These are phyloP conservation scores for Solanum aculeatissimum DNA, from an alignment of 305 asterid species.

Conservation along the genomic window DNA sequence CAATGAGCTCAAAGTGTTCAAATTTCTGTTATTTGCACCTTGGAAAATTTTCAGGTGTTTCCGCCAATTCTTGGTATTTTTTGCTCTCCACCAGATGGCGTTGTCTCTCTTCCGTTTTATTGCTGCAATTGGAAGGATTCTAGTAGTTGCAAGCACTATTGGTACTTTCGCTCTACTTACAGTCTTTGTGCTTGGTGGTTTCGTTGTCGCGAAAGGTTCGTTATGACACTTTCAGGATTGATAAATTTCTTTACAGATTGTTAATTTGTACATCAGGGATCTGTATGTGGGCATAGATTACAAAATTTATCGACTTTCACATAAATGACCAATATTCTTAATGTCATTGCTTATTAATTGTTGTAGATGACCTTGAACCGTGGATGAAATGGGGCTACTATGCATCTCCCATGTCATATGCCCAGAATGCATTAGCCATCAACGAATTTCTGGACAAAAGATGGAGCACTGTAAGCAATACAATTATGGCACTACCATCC, in stretches of 20 bases:
- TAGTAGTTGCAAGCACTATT: slow-evolving; percentile 68
- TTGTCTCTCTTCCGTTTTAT: slow-evolving; percentile 71
- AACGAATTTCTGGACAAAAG: slow-evolving; percentile 75
- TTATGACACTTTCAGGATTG: background rate
- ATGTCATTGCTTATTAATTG: background rate
- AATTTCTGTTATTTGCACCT: background rate
- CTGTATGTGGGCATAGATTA: background rate
- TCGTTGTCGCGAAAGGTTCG: slow-evolving; percentile 76
- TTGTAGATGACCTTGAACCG: slow-evolving; percentile 66
- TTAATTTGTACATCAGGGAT: background rate
- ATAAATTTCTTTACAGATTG: background rate
- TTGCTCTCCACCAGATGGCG: slow-evolving; percentile 90
- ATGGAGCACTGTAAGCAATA: slow-evolving; percentile 74
- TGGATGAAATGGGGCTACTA: slow-evolving; percentile 87
- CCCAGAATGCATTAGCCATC: slow-evolving; percentile 79
- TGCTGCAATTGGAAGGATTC: slow-evolving; percentile 73
- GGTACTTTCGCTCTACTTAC: slow-evolving; percentile 65
- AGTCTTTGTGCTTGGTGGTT: slow-evolving; percentile 92
- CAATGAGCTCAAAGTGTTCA: background rate
- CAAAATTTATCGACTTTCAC: background rate
- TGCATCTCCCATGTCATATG: slow-evolving; percentile 84
- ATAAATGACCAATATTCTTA: background rate
- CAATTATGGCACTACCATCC: background rate
- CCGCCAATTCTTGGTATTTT: slow-evolving; percentile 62
- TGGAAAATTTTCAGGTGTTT: slow-evolving; percentile 49